Evolutionary conservation across 2,329 filamentous ascomycete genomes (phyloP), one percentile per base, ranked within the genome.

Genomic region (Penicillium sp.): DNA sequence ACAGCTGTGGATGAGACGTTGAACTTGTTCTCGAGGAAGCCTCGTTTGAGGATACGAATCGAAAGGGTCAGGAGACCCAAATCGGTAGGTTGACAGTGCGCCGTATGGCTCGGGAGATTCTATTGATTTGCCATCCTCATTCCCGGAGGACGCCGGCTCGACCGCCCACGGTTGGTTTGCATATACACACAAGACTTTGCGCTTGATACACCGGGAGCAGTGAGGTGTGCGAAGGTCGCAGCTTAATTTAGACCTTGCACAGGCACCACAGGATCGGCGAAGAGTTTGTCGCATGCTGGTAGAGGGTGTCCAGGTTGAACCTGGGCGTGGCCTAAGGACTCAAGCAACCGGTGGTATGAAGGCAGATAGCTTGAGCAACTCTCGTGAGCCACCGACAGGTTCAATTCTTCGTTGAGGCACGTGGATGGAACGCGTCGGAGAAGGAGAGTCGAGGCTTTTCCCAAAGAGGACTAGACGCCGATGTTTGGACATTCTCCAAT

Each of bases 1-100:
- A 86, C 85, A 87, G 66, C 78, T 78, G 65, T 86, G 80, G 28
- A 87, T 86, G n/a, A 87, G 78, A 35, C 81, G 79, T 64, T 87
- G 83, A 38, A 86, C 82, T 28, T 81, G 82, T 17, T 73, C 72
- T 24, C 83, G 79, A 5, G 82, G 80, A 30, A 87, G 80, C 60
- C 83, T 80, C 0, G 83, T 86, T 24, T 72, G 74, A 5, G 85
- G 85, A 67, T 86, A 86, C 3, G 84, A 83, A 55, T 86, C 83
- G 62, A 87, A 87, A 0, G 85, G 84, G 64, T 87, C 85, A 38
- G 85, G 70, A 9, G 78, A 78, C 1, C 73, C 74, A 53, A 76
- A 66, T 58, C 67, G 72, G 68, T 71, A 76, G 64, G 45, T 65
- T 40, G 61, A 66, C 65, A 72, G 66, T 54, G 57, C 64, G 17